A percentile compares a stretch with the other conserved stretches of the same genome.
Evolutionary conservation across 495 filamentous ascomycete species (phyloP).

Genomic region (Neurospora pannonica): DNA sequence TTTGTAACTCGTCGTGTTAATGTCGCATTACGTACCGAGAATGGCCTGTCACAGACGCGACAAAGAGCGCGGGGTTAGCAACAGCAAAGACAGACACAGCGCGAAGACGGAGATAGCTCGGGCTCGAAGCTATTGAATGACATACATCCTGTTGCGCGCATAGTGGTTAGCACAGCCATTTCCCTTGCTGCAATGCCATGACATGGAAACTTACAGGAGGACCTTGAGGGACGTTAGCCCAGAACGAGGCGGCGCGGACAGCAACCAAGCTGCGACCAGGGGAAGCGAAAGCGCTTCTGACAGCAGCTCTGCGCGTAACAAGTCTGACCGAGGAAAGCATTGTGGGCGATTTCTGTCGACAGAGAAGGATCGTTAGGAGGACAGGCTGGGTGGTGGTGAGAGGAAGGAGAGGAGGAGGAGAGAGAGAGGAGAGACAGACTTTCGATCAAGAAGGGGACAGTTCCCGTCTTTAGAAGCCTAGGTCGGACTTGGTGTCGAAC

Average conservation of each 20-base stretch:
- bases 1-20: constrained; percentile 1
- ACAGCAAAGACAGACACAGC: background rate
- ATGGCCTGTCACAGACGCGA: constrained; percentile 50
- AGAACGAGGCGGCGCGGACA: constrained; percentile 66
- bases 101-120: background rate
- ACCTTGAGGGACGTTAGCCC: constrained; percentile 83
- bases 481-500: background rate
- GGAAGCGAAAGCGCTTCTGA: background rate
- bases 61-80: constrained; percentile 12
- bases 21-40: constrained; percentile 46
- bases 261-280: constrained; percentile 36
- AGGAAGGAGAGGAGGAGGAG: background rate
- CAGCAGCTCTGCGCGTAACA: constrained; percentile 25
- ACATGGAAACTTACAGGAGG: constrained; percentile 63
- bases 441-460: background rate
- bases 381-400: background rate
- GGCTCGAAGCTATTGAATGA: constrained; percentile 19
- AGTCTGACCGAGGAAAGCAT: constrained; percentile 28
- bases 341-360: constrained; percentile 1
- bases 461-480: background rate
- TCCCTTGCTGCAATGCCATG: background rate
- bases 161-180: background rate
- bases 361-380: background rate
- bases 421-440: background rate
- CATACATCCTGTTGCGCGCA: constrained; percentile 47